Evolutionary conservation across 139 green algal species (phyloP).

Genomic region (Astrephomene gubernaculifera): DNA sequence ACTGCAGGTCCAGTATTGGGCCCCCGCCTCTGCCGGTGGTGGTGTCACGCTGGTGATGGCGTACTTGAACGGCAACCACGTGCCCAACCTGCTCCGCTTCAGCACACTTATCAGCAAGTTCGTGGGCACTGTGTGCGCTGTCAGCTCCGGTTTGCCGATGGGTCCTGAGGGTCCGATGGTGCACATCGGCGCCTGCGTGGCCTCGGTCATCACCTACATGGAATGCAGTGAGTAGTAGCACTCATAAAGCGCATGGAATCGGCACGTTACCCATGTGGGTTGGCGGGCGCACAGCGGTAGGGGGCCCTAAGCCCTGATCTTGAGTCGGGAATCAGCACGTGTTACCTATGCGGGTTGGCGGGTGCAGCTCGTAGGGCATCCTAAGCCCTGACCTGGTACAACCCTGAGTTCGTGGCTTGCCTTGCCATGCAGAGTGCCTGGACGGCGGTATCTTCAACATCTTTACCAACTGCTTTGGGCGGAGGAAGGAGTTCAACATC

Average conservation of each 20-base stretch:
- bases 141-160: conserved; percentile 66
- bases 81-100: conserved; percentile 77
- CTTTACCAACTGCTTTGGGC: conserved; percentile 52
- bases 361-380: too few species aligned
- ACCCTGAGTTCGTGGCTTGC: too few species aligned
- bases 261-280: background rate
- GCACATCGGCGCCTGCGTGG: conserved; percentile 89
- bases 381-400: too few species aligned
- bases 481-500: conserved; percentile 28
- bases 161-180: conserved; percentile 91
- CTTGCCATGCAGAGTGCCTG: conserved; percentile 26
- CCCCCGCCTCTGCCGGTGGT: conserved; percentile 79
- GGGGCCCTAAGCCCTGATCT: too few species aligned
- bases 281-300: too few species aligned
- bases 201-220: conserved; percentile 75
- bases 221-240: conserved; percentile 78
- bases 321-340: too few species aligned
- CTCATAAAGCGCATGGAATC: too few species aligned
- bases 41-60: conserved; percentile 92
- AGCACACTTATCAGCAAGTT: conserved; percentile 79
- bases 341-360: too few species aligned
- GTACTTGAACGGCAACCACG: conserved; percentile 81
- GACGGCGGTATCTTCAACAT: conserved; percentile 27
- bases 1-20: conserved; percentile 79
- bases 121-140: conserved; percentile 68